Base-by-base conservation (phyloP, 1,284 basidiomycete genomes). In the Ustilago nuda region DNA sequence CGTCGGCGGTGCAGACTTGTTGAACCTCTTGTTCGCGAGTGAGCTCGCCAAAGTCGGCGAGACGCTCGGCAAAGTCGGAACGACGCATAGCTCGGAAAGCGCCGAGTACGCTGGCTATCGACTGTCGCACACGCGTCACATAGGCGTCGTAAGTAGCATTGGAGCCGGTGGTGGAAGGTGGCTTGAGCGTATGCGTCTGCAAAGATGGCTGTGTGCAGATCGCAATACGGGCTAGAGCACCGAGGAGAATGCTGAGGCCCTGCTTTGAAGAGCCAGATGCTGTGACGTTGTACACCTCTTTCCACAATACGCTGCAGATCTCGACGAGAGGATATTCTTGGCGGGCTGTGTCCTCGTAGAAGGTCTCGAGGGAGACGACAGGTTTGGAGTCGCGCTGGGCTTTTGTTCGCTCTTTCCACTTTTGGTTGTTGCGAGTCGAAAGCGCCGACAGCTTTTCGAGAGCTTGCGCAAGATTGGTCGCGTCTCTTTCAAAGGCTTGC, bases 21-120 rank as follows among this genome's bases (percentile, higher is more conserved):
- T 77, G 72, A 30, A 76, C 65, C 27, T 76, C 60, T 27, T 72
- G 63, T 55, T 78, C 76, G 37, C 68, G 61, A 19, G 45, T 57
- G 13, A 73, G 51, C 59, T 80, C 78, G n/a, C 74, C 72, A 51
- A 73, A 69, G 45, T 79, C 76, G 27, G 72, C 56, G 7, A 83
- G 60, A 48, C 65, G 50, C 33, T 69, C 58, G 17, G 64, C 61
- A 35, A 82, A 68, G 19, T 74, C 70, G 48, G 56, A 35, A 15
- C 78, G 57, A 19, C 73, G 73, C 67, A 76, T 79, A 8, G 58
- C 52, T 8, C 59, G 45, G 32, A 83, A 66, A 11, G 66, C 61
- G 32, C 67, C 60, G n/a, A 67, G 55, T 46, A 82, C 52, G 46
- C 57, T 56, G 23, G 66, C 64, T 27, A 81, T 56, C 5, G 67